Conservation (phyloP, 768 basidiomycete species). For the Suillus discolor region DNA sequence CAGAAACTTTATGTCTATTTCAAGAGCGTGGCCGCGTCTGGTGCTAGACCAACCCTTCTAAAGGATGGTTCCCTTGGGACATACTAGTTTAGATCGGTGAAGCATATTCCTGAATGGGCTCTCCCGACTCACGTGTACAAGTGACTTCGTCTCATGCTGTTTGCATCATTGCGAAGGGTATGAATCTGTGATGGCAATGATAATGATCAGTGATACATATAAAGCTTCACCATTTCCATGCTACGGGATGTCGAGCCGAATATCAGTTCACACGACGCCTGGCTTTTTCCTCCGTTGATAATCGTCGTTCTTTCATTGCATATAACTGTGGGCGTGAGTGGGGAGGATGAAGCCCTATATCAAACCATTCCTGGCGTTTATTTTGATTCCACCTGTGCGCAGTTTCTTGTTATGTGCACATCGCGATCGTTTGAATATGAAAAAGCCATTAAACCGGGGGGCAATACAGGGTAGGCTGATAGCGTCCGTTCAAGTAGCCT, state of each 20-base stretch:
- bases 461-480: not conserved
- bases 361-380: constrained; percentile 1
- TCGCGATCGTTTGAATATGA: constrained; percentile 4
- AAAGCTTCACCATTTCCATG: constrained; percentile 20
- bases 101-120: not conserved
- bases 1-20: constrained; percentile 5
- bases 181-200: not conserved
- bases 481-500: not conserved
- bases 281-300: not conserved
- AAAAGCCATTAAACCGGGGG: not conserved
- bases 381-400: not conserved
- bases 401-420: constrained; percentile 19
- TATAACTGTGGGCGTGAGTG: not conserved
- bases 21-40: constrained; percentile 1
- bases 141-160: not conserved
- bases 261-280: constrained; percentile 24
- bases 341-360: not conserved
- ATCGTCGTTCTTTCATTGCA: constrained; percentile 21
- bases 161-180: constrained; percentile 1
- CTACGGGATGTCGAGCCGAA: constrained; percentile 9
- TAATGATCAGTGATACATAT: constrained; percentile 10
- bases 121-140: not conserved
- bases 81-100: not conserved
- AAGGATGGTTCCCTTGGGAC: not conserved
- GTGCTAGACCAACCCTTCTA: not conserved